These are phyloP conservation scores for Closterium sp. DNA, from an alignment of 139 green algal species.

Conservation along the genomic window DNA sequence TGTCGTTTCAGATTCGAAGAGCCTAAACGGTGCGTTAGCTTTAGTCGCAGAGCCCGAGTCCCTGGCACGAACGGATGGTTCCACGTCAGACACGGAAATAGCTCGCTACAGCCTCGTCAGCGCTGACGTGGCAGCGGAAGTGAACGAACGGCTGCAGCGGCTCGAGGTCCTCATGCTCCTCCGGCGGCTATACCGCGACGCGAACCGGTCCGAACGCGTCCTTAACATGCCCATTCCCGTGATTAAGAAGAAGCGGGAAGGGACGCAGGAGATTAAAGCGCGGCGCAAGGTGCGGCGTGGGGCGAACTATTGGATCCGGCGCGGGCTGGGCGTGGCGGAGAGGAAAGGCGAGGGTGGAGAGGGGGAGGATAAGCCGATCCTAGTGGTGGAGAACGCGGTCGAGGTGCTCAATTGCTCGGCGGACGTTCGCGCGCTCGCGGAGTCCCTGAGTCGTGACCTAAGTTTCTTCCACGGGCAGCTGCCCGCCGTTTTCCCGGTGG, in stretches of 20 bases:
- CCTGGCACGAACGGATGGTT: neutral
- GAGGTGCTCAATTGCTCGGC: constrained; percentile 27
- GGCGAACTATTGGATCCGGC: neutral
- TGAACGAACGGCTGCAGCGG: constrained; percentile 10
- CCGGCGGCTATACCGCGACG: constrained; percentile 35
- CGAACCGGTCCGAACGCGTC: constrained; percentile 18
- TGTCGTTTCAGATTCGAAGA: neutral
- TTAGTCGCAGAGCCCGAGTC: neutral
- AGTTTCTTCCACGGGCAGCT: constrained; percentile 12
- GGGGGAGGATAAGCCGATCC: neutral
- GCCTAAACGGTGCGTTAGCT: neutral
- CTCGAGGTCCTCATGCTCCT: constrained; percentile 37
- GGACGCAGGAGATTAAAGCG: neutral
- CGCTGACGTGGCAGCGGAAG: constrained; percentile 13
- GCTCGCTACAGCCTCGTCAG: constrained; percentile 1
- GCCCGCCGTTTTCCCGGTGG: constrained; percentile 27
- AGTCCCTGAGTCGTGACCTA: constrained; percentile 15
- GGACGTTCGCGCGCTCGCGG: constrained; percentile 32
- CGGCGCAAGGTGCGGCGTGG: neutral
- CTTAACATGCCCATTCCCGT: constrained; percentile 25
- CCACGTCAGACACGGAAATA: neutral
- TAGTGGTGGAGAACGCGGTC: constrained; percentile 17
- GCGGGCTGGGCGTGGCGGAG: neutral
- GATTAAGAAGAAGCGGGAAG: constrained; percentile 6
- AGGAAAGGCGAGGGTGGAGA: neutral